Conservation (phyloP, 306 rosid species). For the Trifolium dubium region DNA sequence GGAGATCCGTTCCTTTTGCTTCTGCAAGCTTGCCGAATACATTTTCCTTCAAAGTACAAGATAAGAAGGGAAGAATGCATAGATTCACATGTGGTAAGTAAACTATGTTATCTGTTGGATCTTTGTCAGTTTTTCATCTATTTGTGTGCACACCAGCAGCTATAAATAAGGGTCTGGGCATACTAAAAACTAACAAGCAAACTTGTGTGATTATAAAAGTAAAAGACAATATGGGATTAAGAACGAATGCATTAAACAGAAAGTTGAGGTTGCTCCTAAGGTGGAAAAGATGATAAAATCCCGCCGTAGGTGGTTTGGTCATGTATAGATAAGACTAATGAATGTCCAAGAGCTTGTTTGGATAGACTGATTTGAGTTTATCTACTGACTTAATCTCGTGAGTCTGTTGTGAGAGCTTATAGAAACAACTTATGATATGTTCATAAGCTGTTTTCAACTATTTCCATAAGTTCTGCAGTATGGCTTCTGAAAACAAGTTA, state of each 20-base stretch:
- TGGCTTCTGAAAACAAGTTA: background rate
- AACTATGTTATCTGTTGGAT: slow-evolving; percentile 31
- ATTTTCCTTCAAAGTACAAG: slow-evolving; percentile 84
- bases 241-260: background rate
- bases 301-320: background rate
- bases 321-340: background rate
- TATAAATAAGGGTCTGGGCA: slow-evolving; percentile 26
- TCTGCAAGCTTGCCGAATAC: slow-evolving; percentile 56
- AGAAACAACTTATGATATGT: background rate
- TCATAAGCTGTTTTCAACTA: background rate
- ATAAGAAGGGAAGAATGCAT: slow-evolving; percentile 91
- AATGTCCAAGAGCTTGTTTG: background rate
- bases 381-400: background rate
- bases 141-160: slow-evolving; percentile 27
- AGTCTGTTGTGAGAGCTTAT: background rate
- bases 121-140: slow-evolving; percentile 14
- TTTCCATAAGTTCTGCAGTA: background rate
- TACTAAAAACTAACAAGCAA: background rate
- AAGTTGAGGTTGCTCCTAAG: background rate
- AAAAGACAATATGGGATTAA: slow-evolving; percentile 1
- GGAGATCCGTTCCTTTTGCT: slow-evolving; percentile 59
- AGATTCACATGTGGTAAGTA: slow-evolving; percentile 87
- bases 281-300: background rate
- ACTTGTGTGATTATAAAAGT: slow-evolving; percentile 21
- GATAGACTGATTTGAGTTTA: background rate